Evolutionary conservation across 1,284 basidiomycete genomes (phyloP), one percentile per base, ranked within the genome.

Genomic region (Anthracocystis setariae): DNA sequence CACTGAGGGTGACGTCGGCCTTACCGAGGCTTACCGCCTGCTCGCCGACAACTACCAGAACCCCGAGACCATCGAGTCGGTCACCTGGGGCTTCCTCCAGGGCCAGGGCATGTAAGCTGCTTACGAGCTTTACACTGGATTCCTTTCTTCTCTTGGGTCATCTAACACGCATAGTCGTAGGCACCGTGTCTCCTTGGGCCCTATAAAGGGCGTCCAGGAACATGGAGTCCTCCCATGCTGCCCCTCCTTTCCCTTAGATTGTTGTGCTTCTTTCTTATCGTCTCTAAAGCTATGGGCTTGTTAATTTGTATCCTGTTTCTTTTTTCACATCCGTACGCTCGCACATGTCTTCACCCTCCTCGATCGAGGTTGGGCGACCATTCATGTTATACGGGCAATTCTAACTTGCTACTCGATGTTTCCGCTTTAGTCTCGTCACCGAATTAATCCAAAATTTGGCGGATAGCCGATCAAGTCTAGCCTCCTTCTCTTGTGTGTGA

Each of bases 21-120:
- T 76, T 23, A 49, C 46, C 37, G 55, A 76, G 53, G 74, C 49
- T 55, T 76, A 76, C 71, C 64, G 46, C 47, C 54, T 53, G 33
- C 51, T 76, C 32, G 59, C 71, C 15, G 65, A 59, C 58, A 50
- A 66, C 55, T 68, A 65, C 57, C 49, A 62, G 44, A 54, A 55
- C 57, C 58, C 62, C 50, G 48, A 63, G 49, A 20, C 40, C 45
- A 73, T 76, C 71, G 56, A 73, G 62, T 71, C 63, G 42, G 35
- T 76, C 57, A 63, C 65, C 61, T 76, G 74, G 74, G 74, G 74
- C 60, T 70, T 76, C 61, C 69, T 75, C 50, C 69, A 68, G 52
- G 63, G 65, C 43, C 69, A 75, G 61, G 58, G 44, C 59, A 69
- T 71, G n/a, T 66, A 68, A 71, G 54, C 46, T n/a, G 24, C 37